Conservation (phyloP, 1,284 basidiomycete genomes). For the Apiotrichum laibachii region DNA sequence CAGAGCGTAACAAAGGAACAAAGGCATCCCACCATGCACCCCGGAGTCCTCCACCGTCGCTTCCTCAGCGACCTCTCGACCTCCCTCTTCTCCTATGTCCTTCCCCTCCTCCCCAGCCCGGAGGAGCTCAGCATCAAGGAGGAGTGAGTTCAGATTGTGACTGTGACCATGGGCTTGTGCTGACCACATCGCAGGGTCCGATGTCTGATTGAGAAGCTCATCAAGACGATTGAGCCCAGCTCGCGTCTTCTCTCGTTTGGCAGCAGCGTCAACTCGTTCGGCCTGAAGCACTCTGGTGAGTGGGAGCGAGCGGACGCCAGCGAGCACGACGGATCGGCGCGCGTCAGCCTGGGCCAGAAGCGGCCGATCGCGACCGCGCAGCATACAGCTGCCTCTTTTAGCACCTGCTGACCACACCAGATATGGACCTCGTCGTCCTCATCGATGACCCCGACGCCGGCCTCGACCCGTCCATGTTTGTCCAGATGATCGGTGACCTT, state of each 20-base stretch:
- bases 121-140: constrained; percentile 94
- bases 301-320: not conserved
- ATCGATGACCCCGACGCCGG: constrained; percentile 69
- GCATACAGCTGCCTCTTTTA: not conserved
- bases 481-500: constrained; percentile 88
- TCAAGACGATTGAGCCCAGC: constrained; percentile 88
- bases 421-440: constrained; percentile 98
- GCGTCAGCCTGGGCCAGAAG: too few species aligned
- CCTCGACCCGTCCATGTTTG: constrained; percentile 80
- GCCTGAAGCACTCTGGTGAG: constrained; percentile 87
- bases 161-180: not conserved
- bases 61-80: constrained; percentile 52
- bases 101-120: constrained; percentile 79
- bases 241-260: constrained; percentile 91
- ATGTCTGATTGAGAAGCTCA: constrained; percentile 88
- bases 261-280: constrained; percentile 89
- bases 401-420: constrained; percentile 53
- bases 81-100: constrained; percentile 61
- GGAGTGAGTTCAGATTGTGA: constrained; percentile 54
- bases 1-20: too few species aligned
- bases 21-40: constrained; percentile 37
- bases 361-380: not conserved
- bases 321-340: too few species aligned
- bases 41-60: constrained; percentile 45
- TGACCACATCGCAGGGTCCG: constrained; percentile 58